A percentile compares a stretch with the other conserved stretches of the same genome.
Conservation (phyloP, 345 rosid species). For the Microcos paniculata region DNA sequence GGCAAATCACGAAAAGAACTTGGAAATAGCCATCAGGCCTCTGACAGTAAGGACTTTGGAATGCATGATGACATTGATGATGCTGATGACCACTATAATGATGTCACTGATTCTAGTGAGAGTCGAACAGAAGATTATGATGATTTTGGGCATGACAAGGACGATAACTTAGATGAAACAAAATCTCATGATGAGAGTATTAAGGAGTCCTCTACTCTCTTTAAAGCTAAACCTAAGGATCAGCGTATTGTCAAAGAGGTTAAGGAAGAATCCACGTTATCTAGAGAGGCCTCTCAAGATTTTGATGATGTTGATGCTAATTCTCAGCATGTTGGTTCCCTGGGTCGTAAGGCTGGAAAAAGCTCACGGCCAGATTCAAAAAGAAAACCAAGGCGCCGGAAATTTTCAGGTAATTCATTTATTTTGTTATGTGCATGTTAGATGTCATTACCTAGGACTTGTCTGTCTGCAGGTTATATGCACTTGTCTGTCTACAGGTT, state of each 20-base stretch:
- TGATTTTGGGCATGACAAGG: constrained; percentile 47
- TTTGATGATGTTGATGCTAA: constrained; percentile 17
- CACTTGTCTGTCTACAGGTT: too few species aligned
- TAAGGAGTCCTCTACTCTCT: constrained; percentile 30
- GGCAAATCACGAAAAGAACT: constrained; percentile 26
- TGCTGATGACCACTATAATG: constrained; percentile 50
- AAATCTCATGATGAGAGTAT: constrained; percentile 21
- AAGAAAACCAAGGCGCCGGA: constrained; percentile 62
- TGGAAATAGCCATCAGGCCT: constrained; percentile 19
- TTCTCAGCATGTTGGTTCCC: constrained; percentile 21
- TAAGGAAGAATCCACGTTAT: constrained; percentile 33
- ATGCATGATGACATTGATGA: constrained; percentile 35
- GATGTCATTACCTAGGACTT: constrained; percentile 1
- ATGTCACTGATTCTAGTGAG: constrained; percentile 58
- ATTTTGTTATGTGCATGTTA: background rate
- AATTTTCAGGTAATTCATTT: constrained; percentile 45
- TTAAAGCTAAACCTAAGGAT: constrained; percentile 31
- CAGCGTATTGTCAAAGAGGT: constrained; percentile 36
- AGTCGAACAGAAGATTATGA: constrained; percentile 45
- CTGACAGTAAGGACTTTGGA: constrained; percentile 27
- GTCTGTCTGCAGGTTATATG: too few species aligned
- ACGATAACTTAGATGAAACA: constrained; percentile 20
- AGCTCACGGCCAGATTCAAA: constrained; percentile 45
- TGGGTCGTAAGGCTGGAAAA: constrained; percentile 43
- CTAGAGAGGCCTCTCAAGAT: constrained; percentile 33